Conservation (phyloP, 345 rosid species). For the Ricinus communis region DNA sequence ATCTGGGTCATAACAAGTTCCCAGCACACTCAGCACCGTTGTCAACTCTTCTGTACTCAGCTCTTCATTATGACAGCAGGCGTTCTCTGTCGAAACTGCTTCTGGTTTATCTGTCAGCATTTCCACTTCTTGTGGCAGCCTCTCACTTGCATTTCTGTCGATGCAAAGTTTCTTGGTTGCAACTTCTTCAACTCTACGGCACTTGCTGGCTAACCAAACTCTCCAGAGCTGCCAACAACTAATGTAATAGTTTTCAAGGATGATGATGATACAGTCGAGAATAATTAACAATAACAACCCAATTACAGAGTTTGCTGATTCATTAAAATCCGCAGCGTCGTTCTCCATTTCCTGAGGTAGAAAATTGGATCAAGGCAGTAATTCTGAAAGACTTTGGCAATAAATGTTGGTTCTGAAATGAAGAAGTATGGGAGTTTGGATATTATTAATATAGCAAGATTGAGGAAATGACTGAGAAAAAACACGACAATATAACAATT, state of each 20-base stretch:
- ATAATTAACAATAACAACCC: background rate
- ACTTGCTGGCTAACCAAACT: background rate
- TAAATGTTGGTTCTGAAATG: background rate
- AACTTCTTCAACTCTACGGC: background rate
- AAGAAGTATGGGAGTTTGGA: background rate
- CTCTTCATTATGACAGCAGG: background rate
- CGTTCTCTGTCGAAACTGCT: background rate
- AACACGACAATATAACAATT: too few relatives aligned
- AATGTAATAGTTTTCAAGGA: background rate
- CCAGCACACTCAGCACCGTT: background rate
- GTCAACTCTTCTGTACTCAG: background rate
- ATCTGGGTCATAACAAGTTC: background rate
- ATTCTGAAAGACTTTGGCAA: background rate
- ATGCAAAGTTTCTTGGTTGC: background rate
- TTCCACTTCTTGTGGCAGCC: background rate
- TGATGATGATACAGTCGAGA: background rate
- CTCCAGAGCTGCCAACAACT: background rate
- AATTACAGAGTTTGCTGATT: background rate
- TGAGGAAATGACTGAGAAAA: background rate
- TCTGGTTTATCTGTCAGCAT: background rate
- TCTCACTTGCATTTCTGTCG: background rate
- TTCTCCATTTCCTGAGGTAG: too few relatives aligned
- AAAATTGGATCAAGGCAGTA: background rate
- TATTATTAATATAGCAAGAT: background rate
- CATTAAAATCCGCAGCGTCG: background rate